Evolutionary conservation across 768 basidiomycete genomes (phyloP), one percentile per base, ranked within the genome.

Genomic region (Leucocoprinus sp.): DNA sequence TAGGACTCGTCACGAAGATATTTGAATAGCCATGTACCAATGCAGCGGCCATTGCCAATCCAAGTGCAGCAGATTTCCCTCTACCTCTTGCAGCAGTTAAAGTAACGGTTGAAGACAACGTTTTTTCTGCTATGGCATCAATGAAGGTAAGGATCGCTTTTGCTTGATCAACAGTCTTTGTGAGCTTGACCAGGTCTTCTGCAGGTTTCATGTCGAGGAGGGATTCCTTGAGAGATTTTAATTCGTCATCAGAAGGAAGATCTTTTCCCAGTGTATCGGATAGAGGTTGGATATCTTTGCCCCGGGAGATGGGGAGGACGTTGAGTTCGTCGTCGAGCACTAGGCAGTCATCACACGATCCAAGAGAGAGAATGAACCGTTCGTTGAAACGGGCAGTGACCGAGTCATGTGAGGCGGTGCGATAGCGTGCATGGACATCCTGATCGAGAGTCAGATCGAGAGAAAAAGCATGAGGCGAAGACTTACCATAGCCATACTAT

Each of bases 281-380:
- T 17, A 91, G 60, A 0, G 85, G 78, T 1, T 68, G 67, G 56
- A 98, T 95, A 58, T 97, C 89, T 65, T 98, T 98, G 31, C 88
- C 95, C 22, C 82, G 83, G 3, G 93, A 97, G 17, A 99, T 82
- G 3, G 96, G 96, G 5, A 99, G 78, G 9, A 98, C 93, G 59
- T 98, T 98, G 35, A 99, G 78, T 63, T 99, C 96, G 57, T 99
- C 96, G 58, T 99, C 96, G 40, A 99, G 76, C 19, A 98, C 82
- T 1, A 99, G 72, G 56, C 95, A 97, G 58, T 95, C 90, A 6
- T 82, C 72, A 57, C 91, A 97, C 14, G 90, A 86, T 18, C 92
- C 92, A 15, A 99, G 80, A 15, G 96, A 99, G 14, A 99, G 76
- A 56, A 99, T 97, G 65, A 99, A 99, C 8, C 96, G 86, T 61